Evolutionary conservation across 805 yeast species (phyloP), one percentile per base, ranked within the genome.

Genomic region (Wickerhamiella brachini): DNA sequence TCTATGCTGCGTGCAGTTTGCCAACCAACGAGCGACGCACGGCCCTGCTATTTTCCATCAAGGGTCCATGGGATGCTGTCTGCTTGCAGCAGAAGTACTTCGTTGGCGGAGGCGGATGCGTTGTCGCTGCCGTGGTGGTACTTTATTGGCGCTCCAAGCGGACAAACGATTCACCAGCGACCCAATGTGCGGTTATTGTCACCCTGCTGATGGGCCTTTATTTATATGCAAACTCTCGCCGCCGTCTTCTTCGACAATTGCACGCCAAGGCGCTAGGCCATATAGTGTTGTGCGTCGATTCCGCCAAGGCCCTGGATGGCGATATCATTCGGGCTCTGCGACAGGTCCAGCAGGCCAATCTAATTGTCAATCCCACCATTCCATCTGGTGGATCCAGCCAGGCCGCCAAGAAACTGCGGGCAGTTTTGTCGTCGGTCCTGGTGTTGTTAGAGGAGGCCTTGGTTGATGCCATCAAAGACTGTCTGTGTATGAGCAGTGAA

Each of bases 31-130:
- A 42, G n/a, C 53, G 58, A 7, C 54, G 62, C 5, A 37, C 37
- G 5, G 47, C 48, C 5, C 51, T 59, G n/a, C 41, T 59, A 17
- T 58, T 51, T 44, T 49, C 51, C 45, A 52, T 21, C 37, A 22
- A 45, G n/a, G 52, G 54, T 21, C 58, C 58, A 4, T 53, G 54
- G 55, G 51, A 53, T 4, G 44, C 51, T 18, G 37, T 56, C 3
- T 46, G 47, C 17, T 48, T 50, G 3, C 51, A 52, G 26, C 23
- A 49, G 10, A 51, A 54, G 39, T 58, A 57, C 48, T 61, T 65
- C 61, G 62, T 56, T 0, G 65, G 69, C 13, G 66, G 68, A 15
- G 68, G 69, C 17, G 70, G 70, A 17, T 62, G 65, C 41, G 52
- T 68, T 12, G 57, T 66, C 15, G 66, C 64, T 1, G 56, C 68